Evolutionary conservation across 176 grass and related monocot species (phyloP).

Genomic region (Carex myosuroides): DNA sequence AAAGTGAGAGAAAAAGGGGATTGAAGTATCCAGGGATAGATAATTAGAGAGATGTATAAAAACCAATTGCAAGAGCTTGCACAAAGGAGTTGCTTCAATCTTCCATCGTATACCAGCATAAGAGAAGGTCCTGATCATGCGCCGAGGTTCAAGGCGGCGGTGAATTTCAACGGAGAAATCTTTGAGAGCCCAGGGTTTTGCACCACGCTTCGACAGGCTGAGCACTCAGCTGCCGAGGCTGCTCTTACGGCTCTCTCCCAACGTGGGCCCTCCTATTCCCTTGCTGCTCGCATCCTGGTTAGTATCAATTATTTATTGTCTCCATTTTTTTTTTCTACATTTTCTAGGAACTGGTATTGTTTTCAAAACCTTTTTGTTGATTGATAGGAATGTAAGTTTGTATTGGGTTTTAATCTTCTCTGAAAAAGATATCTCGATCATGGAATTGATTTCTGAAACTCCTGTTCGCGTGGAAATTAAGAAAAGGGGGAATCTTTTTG

Average conservation of each 20-base stretch:
- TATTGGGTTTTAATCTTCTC: neutral
- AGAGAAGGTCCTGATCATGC: constrained; percentile 96
- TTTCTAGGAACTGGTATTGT: neutral
- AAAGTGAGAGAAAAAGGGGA: neutral
- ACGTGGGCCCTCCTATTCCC: constrained; percentile 83
- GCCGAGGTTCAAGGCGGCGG: constrained; percentile 86
- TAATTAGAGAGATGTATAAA: constrained; percentile 65
- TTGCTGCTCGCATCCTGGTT: constrained; percentile 94
- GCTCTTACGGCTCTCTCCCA: constrained; percentile 75
- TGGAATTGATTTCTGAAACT: constrained; percentile 7
- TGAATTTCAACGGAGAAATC: constrained; percentile 86
- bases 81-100: constrained; percentile 99
- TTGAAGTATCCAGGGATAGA: neutral
- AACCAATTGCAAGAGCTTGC: constrained; percentile 99
- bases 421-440: neutral
- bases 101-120: constrained; percentile 92
- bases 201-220: constrained; percentile 86
- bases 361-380: neutral
- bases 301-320: neutral
- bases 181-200: constrained; percentile 97
- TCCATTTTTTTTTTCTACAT: neutral
- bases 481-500: neutral
- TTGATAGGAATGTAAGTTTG: constrained; percentile 14
- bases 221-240: constrained; percentile 93
- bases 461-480: constrained; percentile 6